Base-by-base conservation (phyloP, 192 early-diverging fungal genomes). In the Spinellus fusiger region DNA sequence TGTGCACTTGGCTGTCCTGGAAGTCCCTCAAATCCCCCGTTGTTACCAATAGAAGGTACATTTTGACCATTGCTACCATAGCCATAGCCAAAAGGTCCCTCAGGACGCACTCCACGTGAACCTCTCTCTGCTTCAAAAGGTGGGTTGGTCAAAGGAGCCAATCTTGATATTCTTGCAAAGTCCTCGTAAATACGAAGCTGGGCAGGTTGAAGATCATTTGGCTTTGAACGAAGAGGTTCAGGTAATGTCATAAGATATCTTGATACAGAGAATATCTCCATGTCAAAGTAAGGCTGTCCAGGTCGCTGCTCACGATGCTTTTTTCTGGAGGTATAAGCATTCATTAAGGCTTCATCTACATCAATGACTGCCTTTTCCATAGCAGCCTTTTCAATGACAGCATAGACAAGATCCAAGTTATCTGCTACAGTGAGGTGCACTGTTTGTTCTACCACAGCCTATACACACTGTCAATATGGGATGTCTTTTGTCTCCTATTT, bases 281-380 rank as follows among this genome's bases (percentile, higher is more conserved):
- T 79, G 66, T 99, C 97, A 62, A 89, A 94, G 74, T 83, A 99
- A 18, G 93, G 92, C 70, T 95, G 93, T 13, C 85, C 89, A 13
- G 86, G 87, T 15, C 69, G 62, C 33, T 71, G 69, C 5, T 94
- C 95, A 1, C 95, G 84, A 65, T 95, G 92, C 61, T 94, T 93
- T 73, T 89, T 84, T 29, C 97, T 82, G 40, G 76, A 84, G 23
- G 76, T 55, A 54, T 84, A 95, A 26, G 88, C 78, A 5, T 80
- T 59, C 10, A 75, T 73, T 49, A 99, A 76, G n/a, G 78, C 68
- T 49, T 93, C 86, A 72, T 96, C 93, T 44, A 99, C 94, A 62
- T 96, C 93, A n/a, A 88, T 78, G n/a, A 91, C 78, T 1, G 94
- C 91, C 58, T 95, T 95, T 68, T 96, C 93, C 64, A 92, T 92